A percentile compares a stretch with the other conserved stretches of the same genome.
phyloP scores from a whole-genome alignment of 768 basidiomycete genomes.

The Pulveroboletus sp. region DNA sequence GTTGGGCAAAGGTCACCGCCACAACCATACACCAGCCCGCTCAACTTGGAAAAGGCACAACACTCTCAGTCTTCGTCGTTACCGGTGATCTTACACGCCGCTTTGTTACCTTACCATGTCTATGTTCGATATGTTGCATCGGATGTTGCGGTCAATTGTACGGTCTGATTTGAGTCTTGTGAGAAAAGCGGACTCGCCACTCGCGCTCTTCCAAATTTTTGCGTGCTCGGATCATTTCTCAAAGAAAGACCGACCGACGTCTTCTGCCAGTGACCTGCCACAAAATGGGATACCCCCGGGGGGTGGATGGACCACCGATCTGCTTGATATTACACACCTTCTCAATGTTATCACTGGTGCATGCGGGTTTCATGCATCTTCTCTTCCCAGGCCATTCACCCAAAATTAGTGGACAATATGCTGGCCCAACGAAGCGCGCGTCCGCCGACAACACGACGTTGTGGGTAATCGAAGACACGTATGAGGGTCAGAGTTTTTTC shows the following conservation, averaged over 20 bases:
- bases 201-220: slow-evolving; percentile 19
- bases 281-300: slow-evolving; percentile 12
- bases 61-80: slow-evolving; percentile 88
- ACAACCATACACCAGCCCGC: slow-evolving; percentile 90
- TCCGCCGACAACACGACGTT: slow-evolving; percentile 38
- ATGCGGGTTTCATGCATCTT: slow-evolving; percentile 9
- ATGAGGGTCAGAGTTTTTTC: slow-evolving; percentile 65
- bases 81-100: slow-evolving; percentile 54
- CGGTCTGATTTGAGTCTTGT: too few species aligned
- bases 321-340: slow-evolving; percentile 13
- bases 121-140: slow-evolving; percentile 33
- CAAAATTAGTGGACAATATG: not conserved
- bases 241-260: slow-evolving; percentile 1
- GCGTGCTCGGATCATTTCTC: slow-evolving; percentile 15
- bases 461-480: slow-evolving; percentile 69
- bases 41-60: slow-evolving; percentile 99
- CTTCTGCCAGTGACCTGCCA: slow-evolving; percentile 6
- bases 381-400: slow-evolving; percentile 1
- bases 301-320: slow-evolving; percentile 7
- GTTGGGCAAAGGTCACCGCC: slow-evolving; percentile 89
- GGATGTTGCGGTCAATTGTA: too few species aligned
- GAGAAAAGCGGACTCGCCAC: slow-evolving; percentile 6
- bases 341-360: slow-evolving; percentile 10
- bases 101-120: slow-evolving; percentile 14
- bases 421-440: slow-evolving; percentile 14